phyloP scores from a whole-genome alignment of 2,329 filamentous ascomycete species.

The Pseudogymnoascus sp. region DNA sequence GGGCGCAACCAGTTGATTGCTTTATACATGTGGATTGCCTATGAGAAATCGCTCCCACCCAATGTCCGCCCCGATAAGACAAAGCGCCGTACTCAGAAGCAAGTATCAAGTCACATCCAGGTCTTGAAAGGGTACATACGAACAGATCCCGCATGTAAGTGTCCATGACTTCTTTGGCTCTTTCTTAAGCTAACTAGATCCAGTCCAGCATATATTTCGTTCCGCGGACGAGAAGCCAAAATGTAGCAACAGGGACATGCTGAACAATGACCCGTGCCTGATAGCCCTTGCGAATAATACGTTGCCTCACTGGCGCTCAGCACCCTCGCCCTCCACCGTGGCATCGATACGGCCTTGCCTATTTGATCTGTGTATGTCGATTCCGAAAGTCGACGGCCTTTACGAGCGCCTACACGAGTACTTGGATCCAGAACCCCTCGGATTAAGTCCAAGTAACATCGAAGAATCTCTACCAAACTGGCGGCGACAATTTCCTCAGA shows the following conservation, averaged over 20 bases:
- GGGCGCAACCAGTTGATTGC: constrained; percentile 64
- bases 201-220: constrained; percentile 31
- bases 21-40: constrained; percentile 55
- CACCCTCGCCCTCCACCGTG: constrained; percentile 34
- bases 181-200: neutral
- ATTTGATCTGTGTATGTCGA: constrained; percentile 46
- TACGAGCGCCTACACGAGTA: constrained; percentile 31
- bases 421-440: neutral
- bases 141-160: constrained; percentile 55
- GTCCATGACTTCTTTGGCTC: neutral
- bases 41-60: constrained; percentile 32
- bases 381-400: constrained; percentile 51
- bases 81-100: constrained; percentile 44
- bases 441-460: neutral
- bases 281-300: constrained; percentile 48
- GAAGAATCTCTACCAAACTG: constrained; percentile 45
- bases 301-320: constrained; percentile 50
- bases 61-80: constrained; percentile 39
- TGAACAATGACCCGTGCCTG: constrained; percentile 58
- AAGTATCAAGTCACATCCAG: constrained; percentile 64
- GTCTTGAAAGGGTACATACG: constrained; percentile 61
- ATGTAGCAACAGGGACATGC: constrained; percentile 48
- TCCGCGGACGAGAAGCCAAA: constrained; percentile 43
- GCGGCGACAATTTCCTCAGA: constrained; percentile 50
- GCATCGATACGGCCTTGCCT: neutral